Conservation (phyloP, 768 basidiomycete species). For the Mycena rebaudengoi region DNA sequence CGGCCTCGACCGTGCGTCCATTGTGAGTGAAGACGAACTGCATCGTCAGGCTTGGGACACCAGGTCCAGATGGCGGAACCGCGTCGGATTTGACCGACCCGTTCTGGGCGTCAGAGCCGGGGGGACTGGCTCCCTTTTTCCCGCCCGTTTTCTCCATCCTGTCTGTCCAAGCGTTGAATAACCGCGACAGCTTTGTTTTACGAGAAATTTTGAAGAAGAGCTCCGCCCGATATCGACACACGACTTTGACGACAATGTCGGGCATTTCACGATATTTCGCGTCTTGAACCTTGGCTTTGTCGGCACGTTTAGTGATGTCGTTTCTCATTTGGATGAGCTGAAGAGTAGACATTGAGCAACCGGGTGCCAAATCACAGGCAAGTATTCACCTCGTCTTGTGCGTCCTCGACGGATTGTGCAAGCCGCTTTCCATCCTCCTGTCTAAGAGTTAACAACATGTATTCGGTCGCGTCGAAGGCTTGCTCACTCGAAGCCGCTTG, state of each 20-base stretch:
- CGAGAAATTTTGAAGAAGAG: constrained; percentile 94
- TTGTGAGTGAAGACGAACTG: constrained; percentile 89
- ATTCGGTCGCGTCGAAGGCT: background rate
- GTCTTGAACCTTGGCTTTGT: constrained; percentile 82
- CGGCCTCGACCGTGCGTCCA: constrained; percentile 79
- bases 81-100: constrained; percentile 61
- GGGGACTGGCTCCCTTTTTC: constrained; percentile 48
- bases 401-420: constrained; percentile 83
- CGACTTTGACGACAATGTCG: constrained; percentile 90
- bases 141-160: constrained; percentile 76
- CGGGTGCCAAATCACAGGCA: background rate
- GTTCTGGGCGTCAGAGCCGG: constrained; percentile 48
- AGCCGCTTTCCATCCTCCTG: constrained; percentile 91
- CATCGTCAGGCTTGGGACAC: constrained; percentile 55
- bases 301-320: constrained; percentile 82
- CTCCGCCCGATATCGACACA: constrained; percentile 89
- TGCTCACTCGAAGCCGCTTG: constrained; percentile 81
- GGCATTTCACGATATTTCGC: constrained; percentile 85
- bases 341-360: constrained; percentile 14
- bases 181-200: constrained; percentile 83
- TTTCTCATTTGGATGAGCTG: constrained; percentile 84
- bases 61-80: constrained; percentile 50
- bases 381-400: constrained; percentile 78
- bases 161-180: constrained; percentile 90
- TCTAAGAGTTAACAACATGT: constrained; percentile 32